These are phyloP conservation scores for Alternaria longipes DNA, from an alignment of 2,329 filamentous ascomycete species.

Conservation along the genomic window DNA sequence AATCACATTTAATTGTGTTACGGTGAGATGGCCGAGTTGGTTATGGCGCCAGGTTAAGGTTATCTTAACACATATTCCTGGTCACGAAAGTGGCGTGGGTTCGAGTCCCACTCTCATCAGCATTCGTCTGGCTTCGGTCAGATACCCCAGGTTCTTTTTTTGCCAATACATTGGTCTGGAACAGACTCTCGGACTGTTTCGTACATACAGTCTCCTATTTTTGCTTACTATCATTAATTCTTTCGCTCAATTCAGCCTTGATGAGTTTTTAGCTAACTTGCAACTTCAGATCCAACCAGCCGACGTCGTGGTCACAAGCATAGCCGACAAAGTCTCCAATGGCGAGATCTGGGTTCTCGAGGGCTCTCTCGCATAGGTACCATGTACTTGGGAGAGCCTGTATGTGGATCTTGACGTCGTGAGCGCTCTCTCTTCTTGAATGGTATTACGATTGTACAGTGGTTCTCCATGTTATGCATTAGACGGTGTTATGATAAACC, in stretches of 20 bases:
- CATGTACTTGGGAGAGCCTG: neutral
- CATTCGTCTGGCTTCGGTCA: conserved; percentile 40
- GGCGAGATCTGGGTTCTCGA: conserved; percentile 86
- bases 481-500: neutral
- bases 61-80: conserved; percentile 41
- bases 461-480: neutral
- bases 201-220: neutral
- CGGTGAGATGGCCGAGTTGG: conserved; percentile 35
- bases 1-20: conserved; percentile 5
- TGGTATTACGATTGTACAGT: neutral
- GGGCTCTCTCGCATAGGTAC: conserved; percentile 60
- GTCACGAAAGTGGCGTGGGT: conserved; percentile 54
- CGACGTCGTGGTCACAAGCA: conserved; percentile 76
- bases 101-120: conserved; percentile 54
- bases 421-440: neutral
- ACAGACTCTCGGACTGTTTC: too few species aligned
- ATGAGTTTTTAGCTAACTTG: conserved; percentile 18
- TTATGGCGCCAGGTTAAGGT: conserved; percentile 48
- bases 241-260: neutral
- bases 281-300: conserved; percentile 75
- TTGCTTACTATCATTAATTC: neutral
- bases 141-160: conserved; percentile 39
- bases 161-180: conserved; percentile 2
- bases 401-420: neutral
- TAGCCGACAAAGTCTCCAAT: conserved; percentile 81